Conservation (phyloP, 805 yeast genomes). For the Tetrapisispora taiwanensis region DNA sequence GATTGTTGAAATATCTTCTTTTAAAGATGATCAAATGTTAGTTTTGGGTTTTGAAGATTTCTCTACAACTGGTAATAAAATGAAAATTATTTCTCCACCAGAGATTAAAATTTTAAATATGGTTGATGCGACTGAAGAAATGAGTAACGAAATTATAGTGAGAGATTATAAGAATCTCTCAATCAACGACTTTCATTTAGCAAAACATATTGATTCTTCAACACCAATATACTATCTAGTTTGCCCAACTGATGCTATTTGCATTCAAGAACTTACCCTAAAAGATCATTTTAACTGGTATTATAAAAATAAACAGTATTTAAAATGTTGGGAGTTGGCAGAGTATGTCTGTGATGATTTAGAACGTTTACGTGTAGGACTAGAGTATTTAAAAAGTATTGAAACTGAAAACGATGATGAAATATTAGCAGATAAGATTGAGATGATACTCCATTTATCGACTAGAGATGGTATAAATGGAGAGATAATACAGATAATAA, state of each 20-base stretch:
- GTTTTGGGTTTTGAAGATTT: slow-evolving; percentile 22
- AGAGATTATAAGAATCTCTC: slow-evolving; percentile 50
- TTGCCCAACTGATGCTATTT: slow-evolving; percentile 73
- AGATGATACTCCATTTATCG: neutral
- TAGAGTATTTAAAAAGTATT: slow-evolving; percentile 37
- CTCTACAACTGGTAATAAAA: slow-evolving; percentile 14
- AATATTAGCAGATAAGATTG: slow-evolving; percentile 33
- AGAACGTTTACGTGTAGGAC: slow-evolving; percentile 51
- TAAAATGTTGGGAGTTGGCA: slow-evolving; percentile 74
- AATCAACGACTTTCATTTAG: slow-evolving; percentile 69
- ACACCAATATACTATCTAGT: slow-evolving; percentile 49
- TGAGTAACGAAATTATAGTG: slow-evolving; percentile 69
- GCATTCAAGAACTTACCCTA: slow-evolving; percentile 60
- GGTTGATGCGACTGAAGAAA: slow-evolving; percentile 56
- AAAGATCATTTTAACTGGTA: slow-evolving; percentile 70
- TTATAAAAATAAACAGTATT: slow-evolving; percentile 39
- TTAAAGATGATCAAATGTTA: slow-evolving; percentile 59
- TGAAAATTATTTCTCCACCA: slow-evolving; percentile 42
- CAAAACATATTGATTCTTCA: slow-evolving; percentile 34
- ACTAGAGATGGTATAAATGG: slow-evolving; percentile 8
- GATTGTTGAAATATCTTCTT: slow-evolving; percentile 71
- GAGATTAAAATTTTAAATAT: slow-evolving; percentile 65
- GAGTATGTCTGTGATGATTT: slow-evolving; percentile 40
- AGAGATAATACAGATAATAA: slow-evolving; percentile 15
- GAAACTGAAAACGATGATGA: slow-evolving; percentile 42